A percentile compares a stretch with the other conserved stretches of the same genome.
phyloP scores from a whole-genome alignment of 2,329 filamentous ascomycete genomes.

The Ceratocystis destructans region DNA sequence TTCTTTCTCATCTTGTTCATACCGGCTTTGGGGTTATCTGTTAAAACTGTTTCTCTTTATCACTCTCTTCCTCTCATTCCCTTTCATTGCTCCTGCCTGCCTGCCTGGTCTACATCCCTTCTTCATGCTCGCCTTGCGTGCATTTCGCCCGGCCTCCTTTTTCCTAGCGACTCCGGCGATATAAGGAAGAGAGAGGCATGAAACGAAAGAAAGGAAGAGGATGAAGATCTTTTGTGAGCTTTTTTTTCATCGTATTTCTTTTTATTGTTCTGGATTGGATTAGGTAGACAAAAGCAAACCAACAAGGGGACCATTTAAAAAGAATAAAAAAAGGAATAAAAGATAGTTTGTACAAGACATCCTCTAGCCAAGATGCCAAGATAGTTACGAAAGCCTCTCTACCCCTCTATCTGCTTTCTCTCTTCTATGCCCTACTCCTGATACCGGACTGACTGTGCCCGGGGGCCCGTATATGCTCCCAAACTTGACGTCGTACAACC shows the following conservation, averaged over 20 bases:
- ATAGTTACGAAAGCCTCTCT: background rate
- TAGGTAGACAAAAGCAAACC: background rate
- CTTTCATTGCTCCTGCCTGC: too few relatives aligned
- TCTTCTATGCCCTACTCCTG: background rate
- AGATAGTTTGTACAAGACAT: background rate
- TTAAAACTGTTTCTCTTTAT: conserved; percentile 9
- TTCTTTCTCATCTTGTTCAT: conserved; percentile 10
- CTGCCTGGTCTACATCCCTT: background rate
- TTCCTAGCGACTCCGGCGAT: background rate
- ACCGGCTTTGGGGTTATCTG: conserved; percentile 17
- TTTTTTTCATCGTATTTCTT: background rate
- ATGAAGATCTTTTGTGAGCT: background rate
- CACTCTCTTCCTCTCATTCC: background rate
- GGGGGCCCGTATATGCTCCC: background rate
- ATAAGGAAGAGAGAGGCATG: background rate
- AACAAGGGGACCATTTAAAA: background rate
- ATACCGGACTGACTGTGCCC: background rate
- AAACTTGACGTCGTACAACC: background rate
- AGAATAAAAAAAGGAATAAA: background rate
- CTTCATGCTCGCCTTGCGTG: conserved; percentile 19
- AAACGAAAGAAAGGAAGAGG: background rate
- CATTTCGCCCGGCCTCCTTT: background rate
- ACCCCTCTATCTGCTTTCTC: background rate
- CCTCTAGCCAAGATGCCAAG: background rate
- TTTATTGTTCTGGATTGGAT: conserved; percentile 1